Percentiles rank a stretch among this genome's conserved stretches.
Conservation (phyloP, 306 rosid genomes). For the Cajanus cajan region DNA sequence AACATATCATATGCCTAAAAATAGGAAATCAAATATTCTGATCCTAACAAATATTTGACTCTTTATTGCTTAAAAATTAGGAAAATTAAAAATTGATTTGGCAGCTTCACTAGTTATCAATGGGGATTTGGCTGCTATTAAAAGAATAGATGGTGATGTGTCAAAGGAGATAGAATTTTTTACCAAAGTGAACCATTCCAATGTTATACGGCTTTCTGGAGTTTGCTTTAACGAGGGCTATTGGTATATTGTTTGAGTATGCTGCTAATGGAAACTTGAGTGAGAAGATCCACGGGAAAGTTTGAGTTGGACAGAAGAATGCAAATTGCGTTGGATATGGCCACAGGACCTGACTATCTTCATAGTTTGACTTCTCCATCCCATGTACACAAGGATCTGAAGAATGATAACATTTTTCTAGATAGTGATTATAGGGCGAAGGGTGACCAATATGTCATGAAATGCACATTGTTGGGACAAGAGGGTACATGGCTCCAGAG, state of each 20-base stretch:
- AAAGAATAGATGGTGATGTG: slow-evolving; percentile 56
- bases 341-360: slow-evolving; percentile 65
- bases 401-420: slow-evolving; percentile 53
- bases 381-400: slow-evolving; percentile 67
- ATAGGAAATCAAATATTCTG: too few species aligned
- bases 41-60: too few species aligned
- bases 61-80: too few species aligned
- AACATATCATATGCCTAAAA: too few species aligned
- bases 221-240: slow-evolving; percentile 52
- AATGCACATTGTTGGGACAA: slow-evolving; percentile 66
- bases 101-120: too few species aligned
- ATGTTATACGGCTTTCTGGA: slow-evolving; percentile 61
- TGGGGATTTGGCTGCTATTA: slow-evolving; percentile 62
- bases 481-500: slow-evolving; percentile 82
- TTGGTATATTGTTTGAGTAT: slow-evolving; percentile 68
- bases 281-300: slow-evolving; percentile 51
- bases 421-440: slow-evolving; percentile 57
- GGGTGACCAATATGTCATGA: slow-evolving; percentile 51
- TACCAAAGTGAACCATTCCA: slow-evolving; percentile 62
- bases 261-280: slow-evolving; percentile 66
- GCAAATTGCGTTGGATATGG: slow-evolving; percentile 61
- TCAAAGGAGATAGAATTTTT: slow-evolving; percentile 55
- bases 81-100: too few species aligned
- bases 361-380: slow-evolving; percentile 66
- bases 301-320: slow-evolving; percentile 58